phyloP scores from a whole-genome alignment of 306 rosid genomes.

The Bauhinia variegata region DNA sequence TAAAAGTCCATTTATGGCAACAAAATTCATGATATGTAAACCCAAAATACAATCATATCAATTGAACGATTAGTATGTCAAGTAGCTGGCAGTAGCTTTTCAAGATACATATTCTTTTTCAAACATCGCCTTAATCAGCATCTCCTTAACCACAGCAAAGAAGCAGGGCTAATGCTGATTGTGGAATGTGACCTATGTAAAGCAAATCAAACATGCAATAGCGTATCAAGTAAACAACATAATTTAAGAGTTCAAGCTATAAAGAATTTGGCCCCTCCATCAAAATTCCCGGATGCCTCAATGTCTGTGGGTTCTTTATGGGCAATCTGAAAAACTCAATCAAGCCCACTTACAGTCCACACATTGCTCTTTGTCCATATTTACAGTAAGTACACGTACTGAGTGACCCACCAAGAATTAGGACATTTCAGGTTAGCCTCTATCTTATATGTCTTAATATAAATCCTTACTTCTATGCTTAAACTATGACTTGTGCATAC shows the following conservation, averaged over 20 bases:
- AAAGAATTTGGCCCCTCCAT: slow-evolving; percentile 9
- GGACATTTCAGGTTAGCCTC: slow-evolving; percentile 49
- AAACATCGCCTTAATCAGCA: slow-evolving; percentile 19
- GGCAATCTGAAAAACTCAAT: slow-evolving; percentile 48
- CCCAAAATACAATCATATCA: not conserved
- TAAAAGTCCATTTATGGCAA: not conserved
- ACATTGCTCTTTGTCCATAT: slow-evolving; percentile 63
- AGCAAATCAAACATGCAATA: not conserved
- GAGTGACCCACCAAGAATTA: slow-evolving; percentile 84
- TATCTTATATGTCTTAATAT: slow-evolving; percentile 1
- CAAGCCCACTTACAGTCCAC: slow-evolving; percentile 78
- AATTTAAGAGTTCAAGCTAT: not conserved
- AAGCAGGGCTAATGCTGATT: not conserved
- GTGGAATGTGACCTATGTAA: slow-evolving; percentile 1
- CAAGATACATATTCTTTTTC: not conserved
- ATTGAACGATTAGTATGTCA: not conserved
- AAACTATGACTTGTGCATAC: not conserved
- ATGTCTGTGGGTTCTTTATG: slow-evolving; percentile 67
- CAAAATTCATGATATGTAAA: not conserved
- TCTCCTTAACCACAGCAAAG: not conserved
- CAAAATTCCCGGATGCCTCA: slow-evolving; percentile 14
- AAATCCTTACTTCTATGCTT: slow-evolving; percentile 8
- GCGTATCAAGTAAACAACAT: not conserved
- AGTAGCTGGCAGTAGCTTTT: not conserved
- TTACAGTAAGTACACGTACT: slow-evolving; percentile 75